Evolutionary conservation across 352 stramenopile species (phyloP), one percentile per base, ranked within the genome.

Genomic region (Globisporangium abappressorium): DNA sequence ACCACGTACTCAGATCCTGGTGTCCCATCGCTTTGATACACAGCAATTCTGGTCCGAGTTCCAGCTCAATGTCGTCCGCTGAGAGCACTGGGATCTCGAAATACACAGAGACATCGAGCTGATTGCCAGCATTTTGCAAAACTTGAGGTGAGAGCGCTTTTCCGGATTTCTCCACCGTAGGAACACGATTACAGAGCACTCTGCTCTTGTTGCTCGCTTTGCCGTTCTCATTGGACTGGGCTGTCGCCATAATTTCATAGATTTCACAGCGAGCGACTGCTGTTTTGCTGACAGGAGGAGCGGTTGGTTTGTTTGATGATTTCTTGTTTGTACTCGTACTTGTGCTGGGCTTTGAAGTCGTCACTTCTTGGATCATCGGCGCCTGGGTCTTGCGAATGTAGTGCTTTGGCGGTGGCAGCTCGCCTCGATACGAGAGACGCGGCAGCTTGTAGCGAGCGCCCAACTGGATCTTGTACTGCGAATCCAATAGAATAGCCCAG

Each of bases 361-460:
- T 51, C 28, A 94, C 81, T 74, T 93, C 87, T 72, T 94, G 76
- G 49, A 94, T 94, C 28, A 81, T 83, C 56, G 87, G 87, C 36
- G 76, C 65, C 56, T 91, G 80, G 5, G 68, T 71, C 69, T 93
- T 93, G 15, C 87, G 77, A 59, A 94, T 93, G 69, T 92, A 93
- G 69, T 94, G 87, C 56, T 87, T 88, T 12, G 79, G 79, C 0
- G 86, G 86, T 6, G 87, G 85, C 46, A 93, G 62, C 5, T 80
- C 63, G 18, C 87, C 87, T 26, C 80, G 73, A 58, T 94, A 94
- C 26, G 71, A 77, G 34, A 94, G 72, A 6, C 82, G 77, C 2
- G 85, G 85, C n/a, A 94, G 68, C 68, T 94, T 92, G 69, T 91
- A 94, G 33, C 85, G 81, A 55, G 75, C 65, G 26, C 92, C 83